These are phyloP conservation scores for Aureobasidium sp. DNA, from an alignment of 2,329 filamentous ascomycete genomes.

Conservation along the genomic window DNA sequence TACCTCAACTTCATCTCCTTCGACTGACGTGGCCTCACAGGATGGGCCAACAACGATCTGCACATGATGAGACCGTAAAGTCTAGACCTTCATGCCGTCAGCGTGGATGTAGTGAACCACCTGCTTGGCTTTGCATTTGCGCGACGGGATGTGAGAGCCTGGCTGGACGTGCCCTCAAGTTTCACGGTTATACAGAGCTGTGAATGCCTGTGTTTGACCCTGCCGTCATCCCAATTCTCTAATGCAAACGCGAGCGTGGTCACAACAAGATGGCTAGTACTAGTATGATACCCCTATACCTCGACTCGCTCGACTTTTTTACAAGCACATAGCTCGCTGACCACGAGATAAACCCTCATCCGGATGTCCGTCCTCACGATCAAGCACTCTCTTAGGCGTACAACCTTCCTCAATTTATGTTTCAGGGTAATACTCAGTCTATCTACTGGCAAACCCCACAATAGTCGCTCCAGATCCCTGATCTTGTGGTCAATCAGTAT, in stretches of 20 bases:
- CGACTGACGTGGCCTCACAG: neutral
- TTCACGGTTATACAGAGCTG: slow-evolving; percentile 1
- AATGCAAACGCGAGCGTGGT: neutral
- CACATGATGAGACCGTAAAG: neutral
- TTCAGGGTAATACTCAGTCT: neutral
- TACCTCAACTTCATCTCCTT: neutral
- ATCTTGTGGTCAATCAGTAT: no score
- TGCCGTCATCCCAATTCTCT: neutral
- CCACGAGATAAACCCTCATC: neutral
- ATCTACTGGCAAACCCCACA: neutral
- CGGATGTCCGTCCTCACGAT: neutral
- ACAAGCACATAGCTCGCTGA: neutral
- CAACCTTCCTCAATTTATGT: neutral
- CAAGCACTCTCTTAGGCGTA: neutral
- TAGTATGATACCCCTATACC: neutral
- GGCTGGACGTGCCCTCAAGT: neutral
- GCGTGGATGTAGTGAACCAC: neutral
- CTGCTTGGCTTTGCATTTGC: neutral
- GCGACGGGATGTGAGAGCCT: neutral
- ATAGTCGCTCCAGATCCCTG: neutral
- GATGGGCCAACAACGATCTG: neutral
- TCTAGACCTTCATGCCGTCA: neutral
- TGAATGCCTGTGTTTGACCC: neutral
- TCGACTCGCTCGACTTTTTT: neutral
- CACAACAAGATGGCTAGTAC: no score